A percentile compares a stretch with the other conserved stretches of the same genome.
Conservation (phyloP, 805 yeast genomes). For the Lipomyces oligophaga region DNA sequence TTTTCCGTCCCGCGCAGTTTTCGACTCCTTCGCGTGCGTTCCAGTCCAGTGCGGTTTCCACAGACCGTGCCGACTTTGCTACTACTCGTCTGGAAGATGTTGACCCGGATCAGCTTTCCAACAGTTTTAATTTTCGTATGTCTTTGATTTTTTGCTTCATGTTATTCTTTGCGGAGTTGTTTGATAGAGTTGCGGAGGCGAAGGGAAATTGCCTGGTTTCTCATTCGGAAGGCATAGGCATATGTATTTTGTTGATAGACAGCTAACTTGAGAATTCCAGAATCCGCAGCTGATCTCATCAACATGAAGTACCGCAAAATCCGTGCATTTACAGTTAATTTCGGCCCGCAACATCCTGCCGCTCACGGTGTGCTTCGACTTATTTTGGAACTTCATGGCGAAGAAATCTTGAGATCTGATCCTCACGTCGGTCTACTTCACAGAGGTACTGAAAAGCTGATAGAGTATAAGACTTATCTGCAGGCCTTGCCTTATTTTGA, state of each 20-base stretch:
- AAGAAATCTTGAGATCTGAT: slow-evolving; percentile 79
- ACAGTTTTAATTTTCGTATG: slow-evolving; percentile 23
- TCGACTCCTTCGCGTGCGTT: slow-evolving; percentile 1
- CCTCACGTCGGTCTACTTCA: slow-evolving; percentile 87
- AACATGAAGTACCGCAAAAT: slow-evolving; percentile 44
- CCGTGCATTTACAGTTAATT: slow-evolving; percentile 84
- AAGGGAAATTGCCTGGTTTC: not conserved
- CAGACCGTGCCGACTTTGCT: not conserved
- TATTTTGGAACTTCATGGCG: slow-evolving; percentile 82
- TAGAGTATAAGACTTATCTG: slow-evolving; percentile 79
- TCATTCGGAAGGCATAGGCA: no score
- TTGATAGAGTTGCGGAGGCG: not conserved
- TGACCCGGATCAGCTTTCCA: slow-evolving; percentile 5
- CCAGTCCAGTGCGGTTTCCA: slow-evolving; percentile 4
- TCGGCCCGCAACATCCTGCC: slow-evolving; percentile 94
- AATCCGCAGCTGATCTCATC: slow-evolving; percentile 12
- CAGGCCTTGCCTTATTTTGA: slow-evolving; percentile 88
- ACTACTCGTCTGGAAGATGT: slow-evolving; percentile 19
- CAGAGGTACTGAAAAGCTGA: slow-evolving; percentile 85
- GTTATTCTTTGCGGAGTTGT: not conserved
- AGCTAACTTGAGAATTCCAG: no score
- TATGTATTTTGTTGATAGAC: no score
- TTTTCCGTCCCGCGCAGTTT: slow-evolving; percentile 4
- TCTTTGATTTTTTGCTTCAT: not conserved
- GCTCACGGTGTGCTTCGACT: slow-evolving; percentile 89